A percentile compares a stretch with the other conserved stretches of the same genome.
Conservation (phyloP, 257 asterid genomes). For the Asclepias syriaca region DNA sequence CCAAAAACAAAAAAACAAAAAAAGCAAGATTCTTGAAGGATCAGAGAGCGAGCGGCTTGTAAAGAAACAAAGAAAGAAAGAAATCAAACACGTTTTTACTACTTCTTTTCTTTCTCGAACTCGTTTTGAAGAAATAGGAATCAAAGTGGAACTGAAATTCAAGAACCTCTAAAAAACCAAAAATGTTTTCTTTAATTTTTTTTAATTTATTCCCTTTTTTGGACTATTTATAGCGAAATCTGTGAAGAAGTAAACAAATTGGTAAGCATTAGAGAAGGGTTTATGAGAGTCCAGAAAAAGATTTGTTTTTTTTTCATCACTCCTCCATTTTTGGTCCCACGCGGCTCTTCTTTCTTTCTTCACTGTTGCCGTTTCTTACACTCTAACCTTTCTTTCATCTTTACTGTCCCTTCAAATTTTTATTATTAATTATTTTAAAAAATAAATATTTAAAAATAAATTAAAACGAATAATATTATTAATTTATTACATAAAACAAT, state of each 20-base stretch:
- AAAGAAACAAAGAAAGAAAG: background rate
- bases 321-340: constrained; percentile 52
- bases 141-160: constrained; percentile 8
- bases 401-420: too few relatives aligned
- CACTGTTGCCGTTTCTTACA: constrained; percentile 43
- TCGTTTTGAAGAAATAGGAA: constrained; percentile 12
- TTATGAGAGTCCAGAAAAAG: constrained; percentile 37
- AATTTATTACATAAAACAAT: too few relatives aligned
- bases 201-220: too few relatives aligned
- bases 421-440: too few relatives aligned
- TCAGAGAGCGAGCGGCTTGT: constrained; percentile 66
- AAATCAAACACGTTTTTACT: constrained; percentile 7
- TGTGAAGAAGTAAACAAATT: background rate
- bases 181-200: too few relatives aligned
- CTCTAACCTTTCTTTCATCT: constrained; percentile 31
- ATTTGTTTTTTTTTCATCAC: constrained; percentile 30
- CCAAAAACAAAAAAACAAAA: constrained; percentile 1
- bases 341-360: constrained; percentile 25
- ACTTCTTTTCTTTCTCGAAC: background rate
- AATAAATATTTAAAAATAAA: too few relatives aligned
- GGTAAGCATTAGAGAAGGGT: constrained; percentile 14
- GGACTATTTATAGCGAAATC: too few relatives aligned
- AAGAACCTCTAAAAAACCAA: background rate
- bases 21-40: background rate
- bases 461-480: too few relatives aligned